phyloP scores from a whole-genome alignment of 2,329 filamentous ascomycete genomes.

The Aspergillus piperis region DNA sequence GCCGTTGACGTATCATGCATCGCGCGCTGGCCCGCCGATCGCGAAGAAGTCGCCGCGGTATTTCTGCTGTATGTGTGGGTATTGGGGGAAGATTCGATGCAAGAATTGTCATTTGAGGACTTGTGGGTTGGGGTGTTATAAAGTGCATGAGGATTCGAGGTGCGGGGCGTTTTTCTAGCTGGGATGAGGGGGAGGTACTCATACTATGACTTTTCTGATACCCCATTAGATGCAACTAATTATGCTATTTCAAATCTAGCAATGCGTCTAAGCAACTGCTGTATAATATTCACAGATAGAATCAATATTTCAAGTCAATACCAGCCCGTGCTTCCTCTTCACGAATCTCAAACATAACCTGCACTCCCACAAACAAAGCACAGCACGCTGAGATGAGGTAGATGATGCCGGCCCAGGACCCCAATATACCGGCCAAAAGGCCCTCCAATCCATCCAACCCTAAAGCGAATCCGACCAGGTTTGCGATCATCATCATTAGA shows the following conservation, averaged over 20 bases:
- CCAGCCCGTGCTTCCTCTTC: constrained; percentile 81
- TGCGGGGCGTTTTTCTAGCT: constrained; percentile 45
- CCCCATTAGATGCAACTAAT: not conserved
- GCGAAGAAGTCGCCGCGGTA: constrained; percentile 38
- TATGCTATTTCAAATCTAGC: not conserved
- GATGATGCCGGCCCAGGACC: constrained; percentile 71
- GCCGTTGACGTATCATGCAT: constrained; percentile 49
- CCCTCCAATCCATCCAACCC: constrained; percentile 83
- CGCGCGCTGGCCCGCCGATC: constrained; percentile 41
- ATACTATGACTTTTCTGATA: too few species aligned
- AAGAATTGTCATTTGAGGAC: constrained; percentile 49
- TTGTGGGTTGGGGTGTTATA: constrained; percentile 52
- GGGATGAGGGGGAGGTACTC: not conserved
- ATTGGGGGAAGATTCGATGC: constrained; percentile 53
- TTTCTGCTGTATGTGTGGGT: constrained; percentile 54
- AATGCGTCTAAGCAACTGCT: not conserved
- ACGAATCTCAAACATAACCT: constrained; percentile 95
- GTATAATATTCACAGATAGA: constrained; percentile 1
- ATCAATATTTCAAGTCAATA: constrained; percentile 76
- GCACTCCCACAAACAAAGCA: constrained; percentile 80
- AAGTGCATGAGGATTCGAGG: constrained; percentile 49
- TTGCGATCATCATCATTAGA: constrained; percentile 93
- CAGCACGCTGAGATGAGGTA: constrained; percentile 72
- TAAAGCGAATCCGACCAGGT: constrained; percentile 91
- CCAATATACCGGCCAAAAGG: constrained; percentile 73